These are phyloP conservation scores for Polyporus tsugae DNA, from an alignment of 1,284 basidiomycete species.

Conservation along the genomic window DNA sequence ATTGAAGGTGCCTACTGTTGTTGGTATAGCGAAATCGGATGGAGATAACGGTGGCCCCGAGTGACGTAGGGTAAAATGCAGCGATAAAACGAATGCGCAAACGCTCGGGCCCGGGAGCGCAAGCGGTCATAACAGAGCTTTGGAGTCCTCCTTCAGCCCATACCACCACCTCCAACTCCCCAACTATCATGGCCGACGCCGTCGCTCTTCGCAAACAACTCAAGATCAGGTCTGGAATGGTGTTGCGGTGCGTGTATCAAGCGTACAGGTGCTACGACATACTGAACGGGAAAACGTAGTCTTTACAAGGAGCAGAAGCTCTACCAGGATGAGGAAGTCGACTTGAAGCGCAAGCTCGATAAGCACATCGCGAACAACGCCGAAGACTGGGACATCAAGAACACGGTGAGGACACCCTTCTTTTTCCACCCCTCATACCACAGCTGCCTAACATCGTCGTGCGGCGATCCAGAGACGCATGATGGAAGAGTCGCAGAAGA, in stretches of 20 bases:
- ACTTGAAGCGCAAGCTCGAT: conserved; percentile 67
- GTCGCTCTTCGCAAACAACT: conserved; percentile 68
- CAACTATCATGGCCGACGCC: conserved; percentile 55
- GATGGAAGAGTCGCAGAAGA: conserved; percentile 82
- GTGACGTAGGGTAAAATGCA: conserved; percentile 14
- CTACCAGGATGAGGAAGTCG: conserved; percentile 75
- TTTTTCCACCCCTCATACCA: conserved; percentile 10
- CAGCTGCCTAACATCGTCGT: background rate
- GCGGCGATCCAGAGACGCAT: conserved; percentile 51
- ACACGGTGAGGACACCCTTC: conserved; percentile 64
- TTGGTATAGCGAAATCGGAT: background rate
- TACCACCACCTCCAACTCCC: background rate
- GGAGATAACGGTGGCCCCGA: conserved; percentile 2
- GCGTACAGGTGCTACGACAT: background rate
- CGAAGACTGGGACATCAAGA: conserved; percentile 85
- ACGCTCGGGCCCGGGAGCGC: background rate
- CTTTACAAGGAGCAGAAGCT: conserved; percentile 76
- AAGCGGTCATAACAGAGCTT: too few relatives aligned
- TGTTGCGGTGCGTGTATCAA: conserved; percentile 65
- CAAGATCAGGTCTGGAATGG: conserved; percentile 81
- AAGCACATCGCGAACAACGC: conserved; percentile 66
- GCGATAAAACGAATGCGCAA: conserved; percentile 3
- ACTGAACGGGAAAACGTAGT: conserved; percentile 46
- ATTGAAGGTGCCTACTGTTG: too few relatives aligned
- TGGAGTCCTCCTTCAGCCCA: background rate